Evolutionary conservation across 768 basidiomycete species (phyloP).

Genomic region (Flagelloscypha sp.): DNA sequence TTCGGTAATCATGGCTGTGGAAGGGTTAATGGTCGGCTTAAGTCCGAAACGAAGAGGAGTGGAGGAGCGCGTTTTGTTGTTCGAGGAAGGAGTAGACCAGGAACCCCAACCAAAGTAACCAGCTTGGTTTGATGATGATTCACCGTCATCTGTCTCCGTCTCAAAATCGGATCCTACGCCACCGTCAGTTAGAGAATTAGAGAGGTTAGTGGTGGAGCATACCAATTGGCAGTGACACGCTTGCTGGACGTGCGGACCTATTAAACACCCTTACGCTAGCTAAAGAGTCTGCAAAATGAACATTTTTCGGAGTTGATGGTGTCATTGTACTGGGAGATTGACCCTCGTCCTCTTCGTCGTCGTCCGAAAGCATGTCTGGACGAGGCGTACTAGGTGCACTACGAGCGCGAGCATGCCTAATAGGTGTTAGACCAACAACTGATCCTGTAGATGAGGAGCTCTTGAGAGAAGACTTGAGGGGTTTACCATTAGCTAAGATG

Average conservation of each 20-base stretch:
- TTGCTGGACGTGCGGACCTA: conserved; percentile 65
- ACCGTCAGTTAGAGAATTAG: too few species aligned
- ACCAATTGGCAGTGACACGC: too few species aligned
- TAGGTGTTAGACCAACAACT: conserved; percentile 11
- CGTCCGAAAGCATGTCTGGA: conserved; percentile 5
- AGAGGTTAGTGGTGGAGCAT: too few species aligned
- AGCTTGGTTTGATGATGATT: too few species aligned
- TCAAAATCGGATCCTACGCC: conserved; percentile 16
- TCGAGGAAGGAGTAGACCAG: too few species aligned
- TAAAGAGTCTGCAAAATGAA: conserved; percentile 78
- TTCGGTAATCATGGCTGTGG: conserved; percentile 25
- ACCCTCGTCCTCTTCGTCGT: too few species aligned
- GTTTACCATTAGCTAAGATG: conserved; percentile 68
- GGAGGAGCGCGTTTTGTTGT: too few species aligned
- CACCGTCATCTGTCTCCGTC: conserved; percentile 44
- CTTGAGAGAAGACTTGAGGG: conserved; percentile 83
- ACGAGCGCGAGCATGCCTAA: too few species aligned
- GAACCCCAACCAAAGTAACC: too few species aligned
- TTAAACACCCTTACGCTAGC: conserved; percentile 56
- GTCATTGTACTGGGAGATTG: conserved; percentile 1
- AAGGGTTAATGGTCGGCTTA: conserved; percentile 4
- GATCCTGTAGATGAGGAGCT: conserved; percentile 30
- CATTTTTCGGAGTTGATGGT: conserved; percentile 56
- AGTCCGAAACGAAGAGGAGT: conserved; percentile 21
- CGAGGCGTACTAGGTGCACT: conserved; percentile 57